phyloP scores from a whole-genome alignment of 2,329 filamentous ascomycete species.

The Fusarium phyllophilum region DNA sequence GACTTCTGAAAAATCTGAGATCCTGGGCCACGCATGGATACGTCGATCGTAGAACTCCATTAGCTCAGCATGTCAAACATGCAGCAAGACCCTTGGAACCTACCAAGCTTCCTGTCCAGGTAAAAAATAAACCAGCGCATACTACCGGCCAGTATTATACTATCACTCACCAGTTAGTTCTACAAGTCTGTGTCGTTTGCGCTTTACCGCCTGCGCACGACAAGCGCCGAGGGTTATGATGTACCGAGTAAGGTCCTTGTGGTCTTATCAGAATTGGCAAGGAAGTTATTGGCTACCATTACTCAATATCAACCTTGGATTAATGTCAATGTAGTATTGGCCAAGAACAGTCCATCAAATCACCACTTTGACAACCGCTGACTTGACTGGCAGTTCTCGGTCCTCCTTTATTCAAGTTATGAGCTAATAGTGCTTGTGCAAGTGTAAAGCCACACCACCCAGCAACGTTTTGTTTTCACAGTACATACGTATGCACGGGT shows the following conservation, averaged over 20 bases:
- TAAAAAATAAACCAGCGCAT: constrained; percentile 11
- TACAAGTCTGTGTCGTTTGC: not conserved
- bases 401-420: not conserved
- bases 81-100: constrained; percentile 34
- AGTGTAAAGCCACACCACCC: constrained; percentile 35
- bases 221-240: not conserved
- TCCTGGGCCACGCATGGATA: constrained; percentile 33
- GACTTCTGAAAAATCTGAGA: constrained; percentile 8
- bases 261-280: not conserved
- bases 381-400: not conserved
- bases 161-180: not conserved
- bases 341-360: not conserved
- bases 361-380: not conserved
- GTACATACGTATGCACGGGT: not conserved
- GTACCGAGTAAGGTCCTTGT: not conserved
- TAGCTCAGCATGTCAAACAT: constrained; percentile 38
- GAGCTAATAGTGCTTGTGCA: not conserved
- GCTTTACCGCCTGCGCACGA: constrained; percentile 1
- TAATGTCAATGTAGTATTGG: not conserved
- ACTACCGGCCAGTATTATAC: not conserved
- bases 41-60: constrained; percentile 38
- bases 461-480: constrained; percentile 33
- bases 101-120: constrained; percentile 39
- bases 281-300: not conserved
- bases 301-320: constrained; percentile 1